phyloP scores from a whole-genome alignment of 1,139 yeast genomes.

The Kurtzmaniella quercitrusa region DNA sequence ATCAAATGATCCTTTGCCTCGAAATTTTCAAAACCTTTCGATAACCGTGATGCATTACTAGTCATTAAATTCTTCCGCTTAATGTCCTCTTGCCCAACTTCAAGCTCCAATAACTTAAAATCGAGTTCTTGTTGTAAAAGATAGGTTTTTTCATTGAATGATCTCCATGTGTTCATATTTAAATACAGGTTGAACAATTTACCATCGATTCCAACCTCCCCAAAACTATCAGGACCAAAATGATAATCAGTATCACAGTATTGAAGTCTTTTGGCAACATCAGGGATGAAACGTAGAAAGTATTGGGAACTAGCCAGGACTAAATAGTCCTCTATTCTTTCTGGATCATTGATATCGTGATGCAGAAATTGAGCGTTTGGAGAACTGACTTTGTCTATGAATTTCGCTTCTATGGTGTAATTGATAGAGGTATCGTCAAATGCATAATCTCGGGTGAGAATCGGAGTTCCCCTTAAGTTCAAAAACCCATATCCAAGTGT shows the following conservation, averaged over 20 bases:
- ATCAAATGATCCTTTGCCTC: constrained; percentile 7
- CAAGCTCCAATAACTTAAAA: constrained; percentile 22
- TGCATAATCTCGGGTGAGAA: constrained; percentile 37
- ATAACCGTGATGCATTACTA: constrained; percentile 8
- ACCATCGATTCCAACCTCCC: constrained; percentile 33
- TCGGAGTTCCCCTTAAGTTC: constrained; percentile 38
- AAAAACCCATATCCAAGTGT: constrained; percentile 44
- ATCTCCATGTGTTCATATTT: constrained; percentile 30
- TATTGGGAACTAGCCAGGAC: constrained; percentile 36
- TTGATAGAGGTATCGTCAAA: constrained; percentile 40
- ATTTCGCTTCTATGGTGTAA: constrained; percentile 41
- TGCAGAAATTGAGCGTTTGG: constrained; percentile 25
- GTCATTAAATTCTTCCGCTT: constrained; percentile 29
- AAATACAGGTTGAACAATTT: constrained; percentile 25
- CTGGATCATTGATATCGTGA: constrained; percentile 37
- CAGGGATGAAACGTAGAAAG: constrained; percentile 39
- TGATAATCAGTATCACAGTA: constrained; percentile 22
- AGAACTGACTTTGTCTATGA: constrained; percentile 33
- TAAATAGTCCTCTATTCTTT: constrained; percentile 30
- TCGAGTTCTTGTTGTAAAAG: constrained; percentile 38
- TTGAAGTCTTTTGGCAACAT: constrained; percentile 27
- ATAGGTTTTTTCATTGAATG: constrained; percentile 23
- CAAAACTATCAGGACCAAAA: constrained; percentile 24
- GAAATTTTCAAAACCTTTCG: not conserved
- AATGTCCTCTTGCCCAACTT: constrained; percentile 25